These are phyloP conservation scores for Candida bentonensis DNA, from an alignment of 805 yeast genomes.

Conservation along the genomic window DNA sequence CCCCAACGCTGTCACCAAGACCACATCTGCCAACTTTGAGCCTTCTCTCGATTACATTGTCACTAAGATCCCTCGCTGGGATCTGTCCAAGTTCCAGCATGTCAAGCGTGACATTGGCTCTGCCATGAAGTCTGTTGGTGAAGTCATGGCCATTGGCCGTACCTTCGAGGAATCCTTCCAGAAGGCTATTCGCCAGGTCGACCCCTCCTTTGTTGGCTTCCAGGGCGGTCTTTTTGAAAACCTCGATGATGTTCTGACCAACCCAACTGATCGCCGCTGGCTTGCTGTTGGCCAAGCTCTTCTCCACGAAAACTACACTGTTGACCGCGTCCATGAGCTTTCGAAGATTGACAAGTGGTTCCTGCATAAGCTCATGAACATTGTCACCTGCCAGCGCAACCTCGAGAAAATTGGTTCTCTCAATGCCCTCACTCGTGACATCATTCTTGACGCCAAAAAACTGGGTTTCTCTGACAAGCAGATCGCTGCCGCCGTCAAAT, in stretches of 20 bases:
- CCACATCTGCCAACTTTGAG: conserved; percentile 93
- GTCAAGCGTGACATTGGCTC: conserved; percentile 80
- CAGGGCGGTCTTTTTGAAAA: conserved; percentile 14
- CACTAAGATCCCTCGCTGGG: conserved; percentile 98
- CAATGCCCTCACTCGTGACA: conserved; percentile 43
- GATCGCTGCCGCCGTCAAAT: conserved; percentile 73
- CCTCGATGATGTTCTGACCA: conserved; percentile 60
- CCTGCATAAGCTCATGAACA: conserved; percentile 66
- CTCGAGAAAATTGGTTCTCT: conserved; percentile 18
- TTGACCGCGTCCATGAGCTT: conserved; percentile 80
- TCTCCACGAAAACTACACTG: conserved; percentile 72
- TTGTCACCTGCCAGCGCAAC: conserved; percentile 56
- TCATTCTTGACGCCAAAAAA: conserved; percentile 77
- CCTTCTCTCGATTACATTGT: conserved; percentile 95
- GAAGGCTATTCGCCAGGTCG: conserved; percentile 79
- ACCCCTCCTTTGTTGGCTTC: conserved; percentile 1
- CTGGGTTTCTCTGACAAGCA: conserved; percentile 95
- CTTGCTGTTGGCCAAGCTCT: conserved; percentile 90
- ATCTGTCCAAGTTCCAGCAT: conserved; percentile 85
- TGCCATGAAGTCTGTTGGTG: conserved; percentile 98
- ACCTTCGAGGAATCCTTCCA: conserved; percentile 96
- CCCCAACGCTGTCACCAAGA: conserved; percentile 83
- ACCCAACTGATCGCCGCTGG: conserved; percentile 44
- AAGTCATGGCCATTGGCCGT: conserved; percentile 95
- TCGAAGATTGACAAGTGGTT: conserved; percentile 96